These are phyloP conservation scores for Pleurostoma richardsiae DNA, from an alignment of 2,329 filamentous ascomycete genomes.

Conservation along the genomic window DNA sequence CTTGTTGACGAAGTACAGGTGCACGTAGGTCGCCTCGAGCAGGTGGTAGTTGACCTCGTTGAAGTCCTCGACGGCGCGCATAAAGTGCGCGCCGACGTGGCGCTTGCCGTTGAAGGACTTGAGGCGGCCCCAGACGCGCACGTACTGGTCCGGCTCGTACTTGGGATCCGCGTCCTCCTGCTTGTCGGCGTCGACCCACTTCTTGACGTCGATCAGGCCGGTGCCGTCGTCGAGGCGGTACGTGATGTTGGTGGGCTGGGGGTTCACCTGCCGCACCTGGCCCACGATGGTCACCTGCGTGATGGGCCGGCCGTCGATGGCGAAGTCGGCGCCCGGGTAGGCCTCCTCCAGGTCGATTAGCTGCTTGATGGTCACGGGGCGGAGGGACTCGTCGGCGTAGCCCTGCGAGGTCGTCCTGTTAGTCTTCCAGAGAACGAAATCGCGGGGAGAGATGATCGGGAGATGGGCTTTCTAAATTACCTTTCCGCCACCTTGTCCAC, in stretches of 20 bases:
- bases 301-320: constrained; percentile 71
- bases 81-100: constrained; percentile 73
- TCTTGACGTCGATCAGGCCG: constrained; percentile 83
- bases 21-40: constrained; percentile 83
- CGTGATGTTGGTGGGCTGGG: constrained; percentile 86
- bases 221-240: constrained; percentile 96
- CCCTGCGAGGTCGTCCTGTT: constrained; percentile 30
- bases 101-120: constrained; percentile 81
- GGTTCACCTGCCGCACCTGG: constrained; percentile 80
- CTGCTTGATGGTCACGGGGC: constrained; percentile 94
- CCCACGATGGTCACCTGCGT: constrained; percentile 81
- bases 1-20: constrained; percentile 69
- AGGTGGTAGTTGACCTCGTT: constrained; percentile 94
- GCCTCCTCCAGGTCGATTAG: constrained; percentile 76
- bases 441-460: neutral
- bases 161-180: constrained; percentile 41
- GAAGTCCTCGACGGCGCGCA: constrained; percentile 75
- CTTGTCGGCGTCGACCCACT: constrained; percentile 69
- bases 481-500: constrained; percentile 16
- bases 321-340: constrained; percentile 69
- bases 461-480: constrained; percentile 1
- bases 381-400: constrained; percentile 78
- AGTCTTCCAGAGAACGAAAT: neutral
- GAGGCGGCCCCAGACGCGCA: constrained; percentile 79
- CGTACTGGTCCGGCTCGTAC: constrained; percentile 71